Evolutionary conservation across 257 asterid species (phyloP).

Genomic region (Forsythia suspensa): DNA sequence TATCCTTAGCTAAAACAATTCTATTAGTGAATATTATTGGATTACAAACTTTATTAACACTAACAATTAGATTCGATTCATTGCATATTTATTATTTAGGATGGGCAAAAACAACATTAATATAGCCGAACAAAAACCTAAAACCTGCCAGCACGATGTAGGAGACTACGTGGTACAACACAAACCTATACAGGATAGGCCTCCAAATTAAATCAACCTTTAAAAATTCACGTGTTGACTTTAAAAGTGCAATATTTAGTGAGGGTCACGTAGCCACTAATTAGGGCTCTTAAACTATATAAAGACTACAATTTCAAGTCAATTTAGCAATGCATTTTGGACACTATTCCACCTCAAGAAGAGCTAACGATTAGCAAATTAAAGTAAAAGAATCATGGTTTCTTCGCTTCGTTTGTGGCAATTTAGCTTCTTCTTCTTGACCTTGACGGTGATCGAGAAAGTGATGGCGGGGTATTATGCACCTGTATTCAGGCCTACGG

Average conservation of each 20-base stretch:
- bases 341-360: background rate
- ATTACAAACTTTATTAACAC: too few relatives aligned
- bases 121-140: background rate
- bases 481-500: slow-evolving; percentile 34
- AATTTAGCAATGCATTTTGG: slow-evolving; percentile 16
- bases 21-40: too few relatives aligned
- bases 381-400: slow-evolving; percentile 36
- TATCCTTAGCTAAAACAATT: too few relatives aligned
- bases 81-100: too few relatives aligned
- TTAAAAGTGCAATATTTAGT: slow-evolving; percentile 13
- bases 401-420: slow-evolving; percentile 30
- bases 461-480: slow-evolving; percentile 27
- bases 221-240: background rate
- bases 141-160: background rate
- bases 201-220: background rate
- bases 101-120: background rate
- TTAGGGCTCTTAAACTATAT: slow-evolving; percentile 18
- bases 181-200: background rate
- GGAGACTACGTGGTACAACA: background rate
- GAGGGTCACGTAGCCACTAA: slow-evolving; percentile 41
- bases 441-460: slow-evolving; percentile 16
- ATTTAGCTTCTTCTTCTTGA: slow-evolving; percentile 32
- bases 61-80: background rate
- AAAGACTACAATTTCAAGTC: slow-evolving; percentile 22
- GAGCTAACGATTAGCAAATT: background rate